A percentile compares a stretch with the other conserved stretches of the same genome.
phyloP scores from a whole-genome alignment of 2,329 filamentous ascomycete species.

The Apiospora koreana region DNA sequence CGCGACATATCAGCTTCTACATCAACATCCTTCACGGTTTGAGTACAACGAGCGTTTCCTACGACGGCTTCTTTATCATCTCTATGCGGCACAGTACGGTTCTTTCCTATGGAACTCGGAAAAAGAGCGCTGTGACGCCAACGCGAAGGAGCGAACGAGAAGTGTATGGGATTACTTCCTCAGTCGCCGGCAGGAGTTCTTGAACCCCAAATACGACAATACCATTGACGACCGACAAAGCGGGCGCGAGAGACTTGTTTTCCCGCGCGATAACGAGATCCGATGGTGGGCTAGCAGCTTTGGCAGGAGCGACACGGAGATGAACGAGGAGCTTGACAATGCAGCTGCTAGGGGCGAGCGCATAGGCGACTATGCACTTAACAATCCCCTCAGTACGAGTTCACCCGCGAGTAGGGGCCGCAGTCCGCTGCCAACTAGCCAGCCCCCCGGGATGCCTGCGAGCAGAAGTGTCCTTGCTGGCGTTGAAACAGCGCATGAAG shows the following conservation, averaged over 20 bases:
- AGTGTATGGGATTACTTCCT: slow-evolving; percentile 98
- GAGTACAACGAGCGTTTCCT: slow-evolving; percentile 97
- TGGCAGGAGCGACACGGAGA: slow-evolving; percentile 83
- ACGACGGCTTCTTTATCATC: slow-evolving; percentile 84
- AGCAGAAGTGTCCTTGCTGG: slow-evolving; percentile 58
- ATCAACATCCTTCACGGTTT: slow-evolving; percentile 85
- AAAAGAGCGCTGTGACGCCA: slow-evolving; percentile 75
- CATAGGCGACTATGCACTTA: slow-evolving; percentile 31
- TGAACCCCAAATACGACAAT: slow-evolving; percentile 76
- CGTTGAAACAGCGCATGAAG: slow-evolving; percentile 59
- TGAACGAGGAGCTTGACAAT: slow-evolving; percentile 72
- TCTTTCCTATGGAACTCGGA: slow-evolving; percentile 97
- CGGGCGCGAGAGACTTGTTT: slow-evolving; percentile 80
- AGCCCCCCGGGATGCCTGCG: slow-evolving; percentile 38
- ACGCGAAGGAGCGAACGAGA: slow-evolving; percentile 69
- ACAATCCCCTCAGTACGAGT: slow-evolving; percentile 26
- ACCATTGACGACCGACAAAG: slow-evolving; percentile 76
- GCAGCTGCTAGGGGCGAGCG: slow-evolving; percentile 51
- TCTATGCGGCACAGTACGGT: slow-evolving; percentile 95
- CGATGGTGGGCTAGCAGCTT: slow-evolving; percentile 94
- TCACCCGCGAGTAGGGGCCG: slow-evolving; percentile 45
- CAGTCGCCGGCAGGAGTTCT: slow-evolving; percentile 75
- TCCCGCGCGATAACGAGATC: slow-evolving; percentile 76
- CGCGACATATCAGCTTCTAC: slow-evolving; percentile 84
- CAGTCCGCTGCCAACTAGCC: slow-evolving; percentile 25